phyloP scores from a whole-genome alignment of 2,329 filamentous ascomycete species.

The Geosmithia flava region DNA sequence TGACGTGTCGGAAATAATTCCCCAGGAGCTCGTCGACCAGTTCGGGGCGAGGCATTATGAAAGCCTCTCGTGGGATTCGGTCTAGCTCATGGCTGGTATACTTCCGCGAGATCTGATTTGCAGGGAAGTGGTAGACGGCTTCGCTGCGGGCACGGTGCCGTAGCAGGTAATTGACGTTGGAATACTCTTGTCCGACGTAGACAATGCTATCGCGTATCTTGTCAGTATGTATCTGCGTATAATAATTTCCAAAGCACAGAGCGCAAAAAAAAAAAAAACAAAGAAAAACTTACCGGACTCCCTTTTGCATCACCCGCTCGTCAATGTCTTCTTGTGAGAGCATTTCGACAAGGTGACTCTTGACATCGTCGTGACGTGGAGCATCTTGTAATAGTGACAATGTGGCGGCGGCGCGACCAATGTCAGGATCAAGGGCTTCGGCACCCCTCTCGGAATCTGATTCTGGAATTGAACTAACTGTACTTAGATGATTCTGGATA shows the following conservation, averaged over 20 bases:
- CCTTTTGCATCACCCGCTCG: neutral
- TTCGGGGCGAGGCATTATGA: conserved; percentile 27
- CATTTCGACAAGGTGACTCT: neutral
- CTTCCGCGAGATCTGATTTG: conserved; percentile 18
- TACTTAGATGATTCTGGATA: no score
- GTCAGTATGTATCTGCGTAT: no score
- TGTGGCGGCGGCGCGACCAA: neutral
- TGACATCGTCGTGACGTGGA: neutral
- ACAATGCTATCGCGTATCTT: neutral
- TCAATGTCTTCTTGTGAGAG: neutral
- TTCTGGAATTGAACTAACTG: no score
- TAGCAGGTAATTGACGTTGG: neutral
- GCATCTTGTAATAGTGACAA: neutral
- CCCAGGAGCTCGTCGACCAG: conserved; percentile 32
- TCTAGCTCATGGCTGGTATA: conserved; percentile 30
- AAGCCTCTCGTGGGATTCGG: conserved; percentile 34
- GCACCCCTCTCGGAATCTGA: neutral
- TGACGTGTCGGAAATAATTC: conserved; percentile 31
- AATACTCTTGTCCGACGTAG: neutral
- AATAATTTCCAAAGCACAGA: no score
- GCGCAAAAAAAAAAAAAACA: no score
- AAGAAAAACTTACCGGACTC: neutral
- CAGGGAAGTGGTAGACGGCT: conserved; percentile 15
- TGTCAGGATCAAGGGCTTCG: neutral
- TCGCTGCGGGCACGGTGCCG: neutral